Conservation (phyloP, 2,329 filamentous ascomycete genomes). For the Teratosphaeria viscida region DNA sequence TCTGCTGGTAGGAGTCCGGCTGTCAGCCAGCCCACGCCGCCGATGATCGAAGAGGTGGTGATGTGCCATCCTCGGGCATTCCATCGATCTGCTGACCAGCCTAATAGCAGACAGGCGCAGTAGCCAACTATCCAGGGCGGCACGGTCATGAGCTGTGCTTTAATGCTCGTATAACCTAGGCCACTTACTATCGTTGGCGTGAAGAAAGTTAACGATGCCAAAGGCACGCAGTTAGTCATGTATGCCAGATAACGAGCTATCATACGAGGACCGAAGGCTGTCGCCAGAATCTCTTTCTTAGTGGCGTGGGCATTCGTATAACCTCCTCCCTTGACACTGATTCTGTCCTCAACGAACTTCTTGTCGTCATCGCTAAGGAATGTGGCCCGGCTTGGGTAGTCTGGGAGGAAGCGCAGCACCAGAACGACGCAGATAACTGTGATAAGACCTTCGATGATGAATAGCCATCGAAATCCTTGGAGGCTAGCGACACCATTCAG, state of each 20-base stretch:
- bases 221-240: not conserved
- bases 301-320: conserved; percentile 28
- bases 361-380: conserved; percentile 19
- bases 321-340: conserved; percentile 25
- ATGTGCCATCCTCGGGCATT: too few species aligned
- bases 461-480: conserved; percentile 36
- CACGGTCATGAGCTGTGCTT: too few species aligned
- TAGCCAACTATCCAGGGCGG: too few species aligned
- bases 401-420: conserved; percentile 18
- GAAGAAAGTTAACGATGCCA: not conserved
- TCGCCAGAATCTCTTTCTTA: conserved; percentile 27
- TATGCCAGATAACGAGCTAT: conserved; percentile 24
- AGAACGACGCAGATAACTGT: conserved; percentile 17
- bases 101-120: too few species aligned
- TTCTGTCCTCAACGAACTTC: conserved; percentile 17
- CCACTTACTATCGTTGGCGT: too few species aligned
- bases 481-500: conserved; percentile 29
- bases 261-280: conserved; percentile 29
- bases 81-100: too few species aligned
- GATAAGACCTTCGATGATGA: conserved; percentile 15
- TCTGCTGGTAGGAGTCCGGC: too few species aligned
- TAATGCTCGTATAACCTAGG: too few species aligned
- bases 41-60: too few species aligned
- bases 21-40: too few species aligned
- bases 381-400: conserved; percentile 17